A percentile compares a stretch with the other conserved stretches of the same genome.
These are phyloP conservation scores for Arachnomyces sp. DNA, from an alignment of 2,329 filamentous ascomycete species.

Conservation along the genomic window DNA sequence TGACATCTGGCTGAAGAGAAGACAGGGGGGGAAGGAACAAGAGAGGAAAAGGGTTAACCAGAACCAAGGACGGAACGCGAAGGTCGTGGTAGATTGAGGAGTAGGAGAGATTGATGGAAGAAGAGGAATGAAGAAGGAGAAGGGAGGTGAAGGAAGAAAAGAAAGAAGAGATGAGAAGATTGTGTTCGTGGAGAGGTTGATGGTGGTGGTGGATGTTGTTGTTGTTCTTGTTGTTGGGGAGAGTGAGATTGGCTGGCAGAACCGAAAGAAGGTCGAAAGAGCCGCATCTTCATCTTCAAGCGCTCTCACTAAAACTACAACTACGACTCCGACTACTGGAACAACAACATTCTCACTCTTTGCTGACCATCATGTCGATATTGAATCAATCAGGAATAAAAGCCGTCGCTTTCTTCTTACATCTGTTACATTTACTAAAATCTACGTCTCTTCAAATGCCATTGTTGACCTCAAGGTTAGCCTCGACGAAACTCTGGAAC, in stretches of 20 bases:
- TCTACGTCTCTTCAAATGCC: too few species aligned
- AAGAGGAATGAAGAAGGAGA: neutral
- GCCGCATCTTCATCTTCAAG: too few species aligned
- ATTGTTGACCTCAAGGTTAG: too few species aligned
- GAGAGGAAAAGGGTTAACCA: neutral
- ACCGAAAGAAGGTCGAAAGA: too few species aligned
- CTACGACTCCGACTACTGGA: too few species aligned
- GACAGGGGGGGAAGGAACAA: conserved; percentile 4
- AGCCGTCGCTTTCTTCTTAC: too few species aligned
- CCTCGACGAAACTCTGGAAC: too few species aligned
- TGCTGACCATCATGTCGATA: too few species aligned
- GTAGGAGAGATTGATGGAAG: conserved; percentile 8
- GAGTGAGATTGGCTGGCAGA: neutral
- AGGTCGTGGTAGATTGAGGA: conserved; percentile 8
- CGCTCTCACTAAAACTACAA: too few species aligned
- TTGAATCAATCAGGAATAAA: too few species aligned
- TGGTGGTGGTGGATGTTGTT: neutral
- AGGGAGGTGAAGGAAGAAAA: conserved; percentile 1
- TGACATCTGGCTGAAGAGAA: conserved; percentile 7
- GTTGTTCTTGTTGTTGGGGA: neutral
- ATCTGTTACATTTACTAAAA: too few species aligned
- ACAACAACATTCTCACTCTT: too few species aligned
- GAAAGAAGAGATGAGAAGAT: conserved; percentile 3
- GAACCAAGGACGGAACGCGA: neutral
- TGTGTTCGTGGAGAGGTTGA: neutral